Evolutionary conservation across 176 grass and related monocot genomes (phyloP).

Genomic region (Thalia dealbata): DNA sequence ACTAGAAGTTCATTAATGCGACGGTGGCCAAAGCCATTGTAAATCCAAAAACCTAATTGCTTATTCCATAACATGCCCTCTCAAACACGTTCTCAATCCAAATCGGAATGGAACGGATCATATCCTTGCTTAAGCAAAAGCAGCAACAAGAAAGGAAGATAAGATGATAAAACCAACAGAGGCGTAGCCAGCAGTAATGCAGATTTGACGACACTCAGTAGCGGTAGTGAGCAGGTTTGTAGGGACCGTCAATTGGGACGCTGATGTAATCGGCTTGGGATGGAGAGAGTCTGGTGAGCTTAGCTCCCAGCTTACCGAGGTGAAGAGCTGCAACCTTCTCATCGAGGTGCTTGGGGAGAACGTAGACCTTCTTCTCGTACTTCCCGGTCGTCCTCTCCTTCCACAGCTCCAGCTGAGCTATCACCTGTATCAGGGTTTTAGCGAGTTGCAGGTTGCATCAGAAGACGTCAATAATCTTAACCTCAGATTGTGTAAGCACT

Average conservation of each 20-base stretch:
- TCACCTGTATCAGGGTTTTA: conserved; percentile 38
- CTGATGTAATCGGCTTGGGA: conserved; percentile 81
- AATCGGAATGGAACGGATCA: not conserved
- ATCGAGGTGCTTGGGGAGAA: conserved; percentile 86
- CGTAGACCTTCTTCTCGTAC: conserved; percentile 98
- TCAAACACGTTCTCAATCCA: not conserved
- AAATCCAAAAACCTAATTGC: not conserved
- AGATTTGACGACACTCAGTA: conserved; percentile 28
- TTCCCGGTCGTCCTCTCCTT: conserved; percentile 78
- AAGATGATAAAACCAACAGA: not conserved
- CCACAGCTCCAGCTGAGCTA: conserved; percentile 95
- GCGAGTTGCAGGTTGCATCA: no score
- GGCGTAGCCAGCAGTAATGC: not conserved
- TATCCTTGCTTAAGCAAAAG: not conserved
- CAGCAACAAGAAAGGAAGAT: not conserved
- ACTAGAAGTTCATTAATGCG: not conserved
- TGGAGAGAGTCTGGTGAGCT: conserved; percentile 58
- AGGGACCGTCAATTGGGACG: conserved; percentile 58
- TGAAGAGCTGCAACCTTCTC: conserved; percentile 95
- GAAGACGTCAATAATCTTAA: no score
- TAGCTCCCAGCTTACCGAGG: conserved; percentile 87
- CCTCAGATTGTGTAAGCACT: no score
- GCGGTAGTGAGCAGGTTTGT: conserved; percentile 78
- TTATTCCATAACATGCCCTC: not conserved
- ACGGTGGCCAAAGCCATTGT: not conserved